Conservation (phyloP, 768 basidiomycete species). For the Hygrophorus pudorinus region DNA sequence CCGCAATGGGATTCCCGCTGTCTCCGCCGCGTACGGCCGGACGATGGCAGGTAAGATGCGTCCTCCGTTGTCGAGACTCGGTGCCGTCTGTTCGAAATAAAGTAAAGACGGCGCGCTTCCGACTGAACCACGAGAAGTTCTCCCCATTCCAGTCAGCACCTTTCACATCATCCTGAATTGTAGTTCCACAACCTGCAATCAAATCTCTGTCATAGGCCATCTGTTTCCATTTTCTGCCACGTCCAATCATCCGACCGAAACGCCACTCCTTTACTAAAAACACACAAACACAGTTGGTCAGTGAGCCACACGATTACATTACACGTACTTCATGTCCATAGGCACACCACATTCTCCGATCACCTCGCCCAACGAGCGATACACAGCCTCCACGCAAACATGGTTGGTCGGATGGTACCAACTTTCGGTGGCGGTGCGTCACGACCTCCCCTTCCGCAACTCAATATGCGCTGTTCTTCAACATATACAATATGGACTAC, state of each 20-base stretch:
- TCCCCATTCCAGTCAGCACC: conserved; percentile 96
- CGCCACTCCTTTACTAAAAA: conserved; percentile 53
- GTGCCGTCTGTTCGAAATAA: conserved; percentile 47
- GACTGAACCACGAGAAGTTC: conserved; percentile 93
- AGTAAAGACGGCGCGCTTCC: conserved; percentile 42
- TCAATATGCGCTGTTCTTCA: too few relatives aligned
- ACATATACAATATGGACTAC: conserved; percentile 7
- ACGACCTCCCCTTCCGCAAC: too few relatives aligned
- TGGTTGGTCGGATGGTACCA: too few relatives aligned
- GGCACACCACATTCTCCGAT: conserved; percentile 93
- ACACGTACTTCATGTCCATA: conserved; percentile 90
- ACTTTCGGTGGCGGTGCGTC: too few relatives aligned
- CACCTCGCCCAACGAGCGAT: conserved; percentile 67
- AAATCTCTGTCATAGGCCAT: background rate
- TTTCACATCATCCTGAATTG: conserved; percentile 64
- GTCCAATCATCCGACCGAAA: conserved; percentile 63
- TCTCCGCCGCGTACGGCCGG: conserved; percentile 86
- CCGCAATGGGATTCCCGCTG: conserved; percentile 69
- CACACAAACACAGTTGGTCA: background rate
- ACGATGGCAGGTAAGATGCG: too few relatives aligned
- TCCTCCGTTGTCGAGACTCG: too few relatives aligned
- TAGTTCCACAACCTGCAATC: conserved; percentile 81
- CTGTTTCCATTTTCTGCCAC: conserved; percentile 53
- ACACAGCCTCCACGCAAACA: conserved; percentile 56
- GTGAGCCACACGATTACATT: too few relatives aligned